phyloP scores from a whole-genome alignment of 352 stramenopile species.

The Globisporangium paddicum region DNA sequence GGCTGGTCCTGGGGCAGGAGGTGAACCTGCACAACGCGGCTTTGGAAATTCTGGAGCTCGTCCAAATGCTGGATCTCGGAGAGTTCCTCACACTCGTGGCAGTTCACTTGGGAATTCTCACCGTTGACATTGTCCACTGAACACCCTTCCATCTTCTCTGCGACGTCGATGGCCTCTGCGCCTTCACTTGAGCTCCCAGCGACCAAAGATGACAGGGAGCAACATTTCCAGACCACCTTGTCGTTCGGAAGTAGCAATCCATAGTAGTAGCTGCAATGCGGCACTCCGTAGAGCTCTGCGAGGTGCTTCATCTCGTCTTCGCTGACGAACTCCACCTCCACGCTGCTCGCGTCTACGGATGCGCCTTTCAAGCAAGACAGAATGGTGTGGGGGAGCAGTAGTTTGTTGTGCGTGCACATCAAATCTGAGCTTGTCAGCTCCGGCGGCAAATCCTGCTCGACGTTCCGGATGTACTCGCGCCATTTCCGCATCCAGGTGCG shows the following conservation, averaged over 20 bases:
- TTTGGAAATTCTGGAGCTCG: constrained; percentile 60
- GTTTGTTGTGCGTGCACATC: constrained; percentile 47
- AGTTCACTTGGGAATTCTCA: constrained; percentile 22
- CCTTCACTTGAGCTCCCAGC: not conserved
- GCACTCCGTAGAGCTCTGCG: constrained; percentile 47
- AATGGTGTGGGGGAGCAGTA: constrained; percentile 46
- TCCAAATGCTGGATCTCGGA: constrained; percentile 36
- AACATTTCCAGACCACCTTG: constrained; percentile 40
- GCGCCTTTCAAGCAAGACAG: constrained; percentile 35
- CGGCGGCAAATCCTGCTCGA: constrained; percentile 35
- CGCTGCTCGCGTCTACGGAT: constrained; percentile 30
- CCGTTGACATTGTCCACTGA: constrained; percentile 20
- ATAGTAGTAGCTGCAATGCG: constrained; percentile 47
- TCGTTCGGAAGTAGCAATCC: constrained; percentile 23
- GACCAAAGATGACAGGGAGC: constrained; percentile 32
- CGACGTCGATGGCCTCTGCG: constrained; percentile 16
- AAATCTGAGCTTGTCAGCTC: constrained; percentile 28
- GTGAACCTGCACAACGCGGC: constrained; percentile 54
- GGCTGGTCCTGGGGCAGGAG: constrained; percentile 49
- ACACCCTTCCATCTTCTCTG: constrained; percentile 9
- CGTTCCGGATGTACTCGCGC: constrained; percentile 70
- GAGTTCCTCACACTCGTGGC: constrained; percentile 42
- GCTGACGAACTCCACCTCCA: constrained; percentile 59
- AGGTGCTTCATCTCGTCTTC: constrained; percentile 58
- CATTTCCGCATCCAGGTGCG: constrained; percentile 55